Conservation (phyloP, 257 asterid species). For the Gynochthodes officinalis region DNA sequence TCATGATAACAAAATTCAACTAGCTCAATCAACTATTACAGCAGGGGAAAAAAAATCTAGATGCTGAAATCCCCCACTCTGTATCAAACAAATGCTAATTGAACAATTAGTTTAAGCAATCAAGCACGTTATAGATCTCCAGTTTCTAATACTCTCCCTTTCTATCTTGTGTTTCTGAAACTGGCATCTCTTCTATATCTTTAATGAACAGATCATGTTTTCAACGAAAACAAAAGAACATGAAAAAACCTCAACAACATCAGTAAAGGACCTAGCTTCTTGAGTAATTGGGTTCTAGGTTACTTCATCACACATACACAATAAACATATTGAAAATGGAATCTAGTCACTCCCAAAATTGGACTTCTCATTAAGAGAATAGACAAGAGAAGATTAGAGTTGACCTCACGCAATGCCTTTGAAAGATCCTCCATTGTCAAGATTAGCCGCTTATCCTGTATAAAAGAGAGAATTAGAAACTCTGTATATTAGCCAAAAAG, state of each 20-base stretch:
- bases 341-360: not conserved
- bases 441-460: conserved; percentile 85
- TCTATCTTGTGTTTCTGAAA: not conserved
- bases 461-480: conserved; percentile 24
- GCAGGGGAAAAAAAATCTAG: not conserved
- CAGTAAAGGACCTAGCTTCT: not conserved
- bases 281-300: not conserved
- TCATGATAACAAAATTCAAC: not conserved
- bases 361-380: not conserved
- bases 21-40: not conserved
- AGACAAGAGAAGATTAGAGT: not conserved
- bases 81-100: not conserved
- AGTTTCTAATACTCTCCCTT: not conserved
- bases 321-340: not conserved
- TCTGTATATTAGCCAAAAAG: conserved; percentile 7
- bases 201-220: not conserved
- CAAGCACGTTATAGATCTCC: not conserved
- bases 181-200: not conserved
- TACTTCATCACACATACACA: not conserved
- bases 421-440: conserved; percentile 98
- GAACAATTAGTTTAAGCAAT: not conserved
- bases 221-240: not conserved
- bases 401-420: conserved; percentile 88
- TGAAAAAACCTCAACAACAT: not conserved
- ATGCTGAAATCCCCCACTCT: not conserved